These are phyloP conservation scores for Cryptosporidium ubiquitum DNA, from an alignment of 169 alveolate genomes.

Conservation along the genomic window DNA sequence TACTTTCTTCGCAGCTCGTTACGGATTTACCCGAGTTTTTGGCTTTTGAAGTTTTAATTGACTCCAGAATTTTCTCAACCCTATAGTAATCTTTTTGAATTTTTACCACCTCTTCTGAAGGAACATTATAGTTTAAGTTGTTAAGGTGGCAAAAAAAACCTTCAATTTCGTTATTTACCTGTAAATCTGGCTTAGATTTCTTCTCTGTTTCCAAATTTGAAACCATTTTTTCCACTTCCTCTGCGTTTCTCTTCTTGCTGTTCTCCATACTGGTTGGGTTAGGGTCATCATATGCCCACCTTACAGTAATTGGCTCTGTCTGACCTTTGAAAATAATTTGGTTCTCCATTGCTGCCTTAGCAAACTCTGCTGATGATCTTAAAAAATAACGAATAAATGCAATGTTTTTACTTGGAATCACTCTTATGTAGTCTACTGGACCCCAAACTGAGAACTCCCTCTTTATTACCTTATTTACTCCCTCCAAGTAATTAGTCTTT, in stretches of 20 bases:
- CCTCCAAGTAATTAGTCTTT: conserved; percentile 88
- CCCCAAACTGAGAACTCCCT: conserved; percentile 96
- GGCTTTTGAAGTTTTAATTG: neutral
- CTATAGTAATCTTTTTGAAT: conserved; percentile 21
- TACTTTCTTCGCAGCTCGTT: neutral
- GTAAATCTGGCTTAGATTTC: neutral
- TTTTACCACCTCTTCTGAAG: neutral
- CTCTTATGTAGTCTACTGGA: conserved; percentile 91
- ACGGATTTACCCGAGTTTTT: neutral
- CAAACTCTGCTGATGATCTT: conserved; percentile 98
- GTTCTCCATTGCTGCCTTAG: conserved; percentile 98
- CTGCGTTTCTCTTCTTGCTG: conserved; percentile 17
- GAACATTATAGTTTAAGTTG: neutral
- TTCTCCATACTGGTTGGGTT: conserved; percentile 75
- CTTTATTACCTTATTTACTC: conserved; percentile 90
- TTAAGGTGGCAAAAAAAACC: conserved; percentile 16
- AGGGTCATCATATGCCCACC: conserved; percentile 95
- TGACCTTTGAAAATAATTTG: conserved; percentile 91
- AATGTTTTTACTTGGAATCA: conserved; percentile 91
- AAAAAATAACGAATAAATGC: conserved; percentile 95
- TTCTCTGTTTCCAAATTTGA: conserved; percentile 7
- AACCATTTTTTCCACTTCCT: conserved; percentile 14
- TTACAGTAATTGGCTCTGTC: conserved; percentile 90
- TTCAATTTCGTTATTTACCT: conserved; percentile 1
- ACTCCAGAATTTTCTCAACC: conserved; percentile 34